phyloP scores from a whole-genome alignment of 345 rosid species.

The Camelina neglecta region DNA sequence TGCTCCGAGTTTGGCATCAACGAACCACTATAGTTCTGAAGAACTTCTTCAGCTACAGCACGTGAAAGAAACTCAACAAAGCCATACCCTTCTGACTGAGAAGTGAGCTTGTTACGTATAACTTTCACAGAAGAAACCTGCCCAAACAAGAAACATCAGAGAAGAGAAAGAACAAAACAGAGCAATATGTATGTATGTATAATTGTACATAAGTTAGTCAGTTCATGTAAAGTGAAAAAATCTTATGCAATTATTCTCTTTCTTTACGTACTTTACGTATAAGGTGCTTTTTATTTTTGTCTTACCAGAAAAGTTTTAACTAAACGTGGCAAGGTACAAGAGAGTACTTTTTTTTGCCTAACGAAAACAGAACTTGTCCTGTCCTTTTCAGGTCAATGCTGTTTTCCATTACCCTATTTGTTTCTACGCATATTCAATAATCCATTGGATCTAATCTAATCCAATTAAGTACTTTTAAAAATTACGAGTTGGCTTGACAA shows the following conservation, averaged over 20 bases:
- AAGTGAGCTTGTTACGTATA: conserved; percentile 91
- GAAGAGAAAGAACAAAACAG: conserved; percentile 12
- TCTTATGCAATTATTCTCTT: conserved; percentile 12
- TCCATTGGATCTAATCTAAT: conserved; percentile 35
- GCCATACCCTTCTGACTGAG: conserved; percentile 90
- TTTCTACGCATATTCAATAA: conserved; percentile 30
- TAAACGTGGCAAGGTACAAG: conserved; percentile 37
- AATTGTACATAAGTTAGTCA: neutral
- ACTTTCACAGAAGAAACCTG: conserved; percentile 86
- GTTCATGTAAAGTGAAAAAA: conserved; percentile 10
- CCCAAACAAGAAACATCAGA: conserved; percentile 26
- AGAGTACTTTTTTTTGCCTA: conserved; percentile 31
- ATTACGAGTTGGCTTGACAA: conserved; percentile 18
- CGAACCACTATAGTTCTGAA: conserved; percentile 74
- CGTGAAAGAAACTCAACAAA: conserved; percentile 86
- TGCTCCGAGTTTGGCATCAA: conserved; percentile 91
- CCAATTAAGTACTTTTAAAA: conserved; percentile 4
- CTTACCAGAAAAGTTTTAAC: conserved; percentile 23
- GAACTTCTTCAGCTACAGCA: conserved; percentile 81
- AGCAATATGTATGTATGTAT: neutral
- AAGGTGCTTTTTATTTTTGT: neutral
- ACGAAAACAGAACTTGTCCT: conserved; percentile 31
- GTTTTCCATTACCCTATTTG: conserved; percentile 41
- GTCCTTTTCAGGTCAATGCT: conserved; percentile 40
- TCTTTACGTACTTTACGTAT: neutral